Conservation (phyloP, 1,284 basidiomycete species). For the Fereydounia khargensis region DNA sequence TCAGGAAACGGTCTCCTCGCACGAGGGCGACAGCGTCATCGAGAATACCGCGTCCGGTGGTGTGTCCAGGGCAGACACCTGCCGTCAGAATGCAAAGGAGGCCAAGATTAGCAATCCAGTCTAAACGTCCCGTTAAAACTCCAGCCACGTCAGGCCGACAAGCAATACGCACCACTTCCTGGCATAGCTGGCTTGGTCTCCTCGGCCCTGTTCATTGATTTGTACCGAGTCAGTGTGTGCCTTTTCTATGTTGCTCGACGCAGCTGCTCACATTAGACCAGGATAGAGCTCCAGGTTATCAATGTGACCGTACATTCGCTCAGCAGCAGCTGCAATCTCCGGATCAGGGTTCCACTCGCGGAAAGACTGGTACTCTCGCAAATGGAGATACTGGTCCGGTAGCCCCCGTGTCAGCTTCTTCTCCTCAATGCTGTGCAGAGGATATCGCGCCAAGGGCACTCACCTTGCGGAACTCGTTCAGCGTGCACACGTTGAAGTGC, state of each 20-base stretch:
- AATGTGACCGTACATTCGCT: conserved; percentile 63
- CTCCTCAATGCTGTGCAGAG: too few species aligned
- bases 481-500: conserved; percentile 72
- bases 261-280: conserved; percentile 4
- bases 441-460: too few species aligned
- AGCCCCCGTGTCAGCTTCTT: too few species aligned
- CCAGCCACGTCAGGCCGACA: too few species aligned
- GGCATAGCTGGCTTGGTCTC: conserved; percentile 71
- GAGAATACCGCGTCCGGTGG: conserved; percentile 78
- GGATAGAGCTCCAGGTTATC: conserved; percentile 74
- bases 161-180: conserved; percentile 74
- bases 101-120: too few species aligned
- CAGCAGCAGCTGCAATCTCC: conserved; percentile 70
- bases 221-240: conserved; percentile 62
- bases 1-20: conserved; percentile 77
- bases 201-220: conserved; percentile 61
- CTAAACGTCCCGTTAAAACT: too few species aligned
- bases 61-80: conserved; percentile 67
- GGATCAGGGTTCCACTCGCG: conserved; percentile 76
- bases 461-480: conserved; percentile 74
- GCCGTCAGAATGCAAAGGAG: too few species aligned
- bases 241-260: not conserved
- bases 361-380: conserved; percentile 66
- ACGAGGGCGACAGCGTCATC: conserved; percentile 78
- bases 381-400: conserved; percentile 2